Base-by-base conservation (phyloP, 139 green algal genomes). In the Auxenochlorella protothecoides region DNA sequence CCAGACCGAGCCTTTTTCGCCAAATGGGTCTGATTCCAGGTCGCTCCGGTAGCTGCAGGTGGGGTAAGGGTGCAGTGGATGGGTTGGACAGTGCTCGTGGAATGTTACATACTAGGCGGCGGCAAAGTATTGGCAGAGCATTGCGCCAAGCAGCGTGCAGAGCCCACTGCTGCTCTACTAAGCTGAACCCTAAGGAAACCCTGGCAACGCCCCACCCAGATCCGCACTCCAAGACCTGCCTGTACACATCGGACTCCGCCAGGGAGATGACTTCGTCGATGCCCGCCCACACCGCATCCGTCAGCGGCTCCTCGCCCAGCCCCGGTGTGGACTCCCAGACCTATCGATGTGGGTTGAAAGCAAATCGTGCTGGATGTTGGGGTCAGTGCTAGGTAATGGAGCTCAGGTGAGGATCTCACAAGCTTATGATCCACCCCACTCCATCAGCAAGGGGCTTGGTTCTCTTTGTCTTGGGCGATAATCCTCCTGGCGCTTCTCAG, bases 221-320 rank as follows among this genome's bases (percentile, higher is more conserved):
- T 44, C 27, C 27, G 27, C 27, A 44, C 27, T 44, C 27, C 27
- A 44, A 44, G 27, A 44, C 27, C 27, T 63, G 74, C 68, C 68
- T 76, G 82, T 98, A 99, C 68, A 98, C 91, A 62, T 97, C 92
- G 69, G 90, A 97, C 15, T 97, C 91, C 27, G 85, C 88, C 13
- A 99, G 79, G 54, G 77, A 70, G 53, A 97, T 92, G 6, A 94
- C 92, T 82, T 97, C 90, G 59, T 98, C 92, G 13, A 98, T 89
- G 14, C 90, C 84, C 5, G 71, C 82, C 92, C 92, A 97, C 4
- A 98, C 76, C 60, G 76, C 88, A 52, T 97, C 92, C 65, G 94
- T 68, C 72, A 97, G 95, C 0, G 91, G 79, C 4, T 76, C 75
- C 14, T 94, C 89, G 2, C 86, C 85, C 69, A 90, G 84, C 0